phyloP scores from a whole-genome alignment of 495 filamentous ascomycete genomes.

The Penicillium ucsense region DNA sequence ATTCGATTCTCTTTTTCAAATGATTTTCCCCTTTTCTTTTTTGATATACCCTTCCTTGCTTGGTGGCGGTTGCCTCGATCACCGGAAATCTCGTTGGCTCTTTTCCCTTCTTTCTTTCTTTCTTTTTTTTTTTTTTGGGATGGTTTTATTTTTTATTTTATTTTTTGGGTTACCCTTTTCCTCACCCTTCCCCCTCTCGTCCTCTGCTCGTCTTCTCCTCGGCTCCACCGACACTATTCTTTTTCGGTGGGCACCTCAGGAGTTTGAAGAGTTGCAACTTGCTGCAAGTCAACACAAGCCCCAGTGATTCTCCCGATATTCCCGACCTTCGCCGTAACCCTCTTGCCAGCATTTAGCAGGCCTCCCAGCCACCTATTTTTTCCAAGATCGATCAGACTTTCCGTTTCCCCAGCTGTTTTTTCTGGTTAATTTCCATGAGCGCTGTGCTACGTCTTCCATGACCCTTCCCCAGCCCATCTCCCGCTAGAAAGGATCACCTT shows the following conservation, averaged over 20 bases:
- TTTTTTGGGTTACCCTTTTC: no score
- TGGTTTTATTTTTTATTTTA: no score
- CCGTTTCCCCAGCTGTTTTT: not conserved
- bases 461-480: not conserved
- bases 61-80: slow-evolving; percentile 24
- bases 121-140: no score
- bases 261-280: not conserved
- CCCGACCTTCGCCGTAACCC: not conserved
- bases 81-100: not conserved
- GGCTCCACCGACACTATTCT: not conserved
- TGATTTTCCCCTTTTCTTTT: not conserved
- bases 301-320: not conserved
- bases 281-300: no score
- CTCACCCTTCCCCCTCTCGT: not conserved
- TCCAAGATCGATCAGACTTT: not conserved
- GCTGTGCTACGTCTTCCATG: not conserved
- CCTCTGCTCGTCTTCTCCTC: not conserved
- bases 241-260: not conserved
- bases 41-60: slow-evolving; percentile 13
- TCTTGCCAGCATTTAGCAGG: not conserved
- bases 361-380: slow-evolving; percentile 1
- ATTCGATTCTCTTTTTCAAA: not conserved
- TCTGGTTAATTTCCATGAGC: not conserved
- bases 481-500: not conserved
- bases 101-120: not conserved